Evolutionary conservation across 1,284 basidiomycete genomes (phyloP).

Genomic region (Ganoderma boninense): DNA sequence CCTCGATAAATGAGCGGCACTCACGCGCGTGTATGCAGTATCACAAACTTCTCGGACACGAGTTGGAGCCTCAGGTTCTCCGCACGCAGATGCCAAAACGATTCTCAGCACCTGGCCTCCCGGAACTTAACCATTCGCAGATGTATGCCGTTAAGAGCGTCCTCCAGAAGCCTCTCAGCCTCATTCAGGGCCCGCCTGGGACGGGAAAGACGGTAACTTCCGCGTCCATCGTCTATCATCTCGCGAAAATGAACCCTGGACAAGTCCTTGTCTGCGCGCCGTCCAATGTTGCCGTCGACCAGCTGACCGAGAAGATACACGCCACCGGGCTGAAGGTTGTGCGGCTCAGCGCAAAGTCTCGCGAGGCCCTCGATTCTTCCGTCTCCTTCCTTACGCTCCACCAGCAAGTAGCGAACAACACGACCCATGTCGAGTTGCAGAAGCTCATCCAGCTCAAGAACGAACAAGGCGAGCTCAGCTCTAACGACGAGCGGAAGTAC

Average conservation of each 20-base stretch:
- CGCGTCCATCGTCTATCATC: constrained; percentile 98
- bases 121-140: constrained; percentile 98
- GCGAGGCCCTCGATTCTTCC: constrained; percentile 95
- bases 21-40: constrained; percentile 63
- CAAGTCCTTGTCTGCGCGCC: constrained; percentile 99
- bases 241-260: constrained; percentile 99
- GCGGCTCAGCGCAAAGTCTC: constrained; percentile 96
- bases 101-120: constrained; percentile 96
- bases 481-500: constrained; percentile 97
- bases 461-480: constrained; percentile 96
- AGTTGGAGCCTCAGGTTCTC: constrained; percentile 90
- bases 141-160: constrained; percentile 99
- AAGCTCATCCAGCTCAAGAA: constrained; percentile 98
- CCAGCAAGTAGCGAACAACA: constrained; percentile 96
- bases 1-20: constrained; percentile 20
- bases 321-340: constrained; percentile 97
- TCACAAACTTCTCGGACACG: constrained; percentile 97
- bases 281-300: constrained; percentile 99
- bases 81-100: constrained; percentile 95
- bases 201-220: constrained; percentile 99
- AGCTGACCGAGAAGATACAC: constrained; percentile 99
- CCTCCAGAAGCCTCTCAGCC: constrained; percentile 96
- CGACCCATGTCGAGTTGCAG: constrained; percentile 93
- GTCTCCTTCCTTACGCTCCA: constrained; percentile 95
- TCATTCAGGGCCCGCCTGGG: constrained; percentile 98